These are phyloP conservation scores for Ceratocystis variospora DNA, from an alignment of 2,329 filamentous ascomycete species.

Conservation along the genomic window DNA sequence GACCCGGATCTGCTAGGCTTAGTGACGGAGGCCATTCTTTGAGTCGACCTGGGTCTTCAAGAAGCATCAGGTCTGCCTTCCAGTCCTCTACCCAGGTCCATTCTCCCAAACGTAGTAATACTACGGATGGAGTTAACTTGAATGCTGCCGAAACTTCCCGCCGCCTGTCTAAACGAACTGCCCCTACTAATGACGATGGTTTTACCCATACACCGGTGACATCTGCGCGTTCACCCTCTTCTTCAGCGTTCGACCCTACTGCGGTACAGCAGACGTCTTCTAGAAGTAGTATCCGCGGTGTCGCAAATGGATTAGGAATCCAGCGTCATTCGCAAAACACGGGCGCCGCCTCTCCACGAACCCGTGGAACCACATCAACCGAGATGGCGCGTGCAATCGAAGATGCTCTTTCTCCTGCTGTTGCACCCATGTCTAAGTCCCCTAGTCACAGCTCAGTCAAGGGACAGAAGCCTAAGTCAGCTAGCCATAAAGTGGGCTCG, in stretches of 20 bases:
- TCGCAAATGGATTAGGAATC: slow-evolving; percentile 10
- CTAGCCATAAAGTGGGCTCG: slow-evolving; percentile 45
- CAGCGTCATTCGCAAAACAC: not conserved
- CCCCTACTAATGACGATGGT: slow-evolving; percentile 1
- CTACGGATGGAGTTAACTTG: slow-evolving; percentile 3
- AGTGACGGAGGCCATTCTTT: slow-evolving; percentile 1
- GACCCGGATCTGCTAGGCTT: slow-evolving; percentile 8
- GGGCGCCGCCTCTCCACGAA: not conserved
- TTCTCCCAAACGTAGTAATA: slow-evolving; percentile 8
- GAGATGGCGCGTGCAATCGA: slow-evolving; percentile 15
- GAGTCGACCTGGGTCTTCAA: slow-evolving; percentile 8
- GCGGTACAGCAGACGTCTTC: slow-evolving; percentile 1
- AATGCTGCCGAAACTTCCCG: slow-evolving; percentile 1
- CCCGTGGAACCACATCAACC: not conserved
- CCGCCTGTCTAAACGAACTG: slow-evolving; percentile 2
- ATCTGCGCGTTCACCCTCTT: slow-evolving; percentile 12
- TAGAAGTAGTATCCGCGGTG: slow-evolving; percentile 14
- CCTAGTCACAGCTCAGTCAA: not conserved
- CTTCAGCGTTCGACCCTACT: slow-evolving; percentile 1
- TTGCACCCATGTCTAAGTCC: not conserved
- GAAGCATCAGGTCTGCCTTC: slow-evolving; percentile 2
- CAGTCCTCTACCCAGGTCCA: slow-evolving; percentile 9
- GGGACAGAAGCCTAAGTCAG: slow-evolving; percentile 4
- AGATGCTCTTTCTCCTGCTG: slow-evolving; percentile 9
- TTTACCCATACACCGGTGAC: slow-evolving; percentile 17